These are phyloP conservation scores for Capronia americana DNA, from an alignment of 2,329 filamentous ascomycete species.

Conservation along the genomic window DNA sequence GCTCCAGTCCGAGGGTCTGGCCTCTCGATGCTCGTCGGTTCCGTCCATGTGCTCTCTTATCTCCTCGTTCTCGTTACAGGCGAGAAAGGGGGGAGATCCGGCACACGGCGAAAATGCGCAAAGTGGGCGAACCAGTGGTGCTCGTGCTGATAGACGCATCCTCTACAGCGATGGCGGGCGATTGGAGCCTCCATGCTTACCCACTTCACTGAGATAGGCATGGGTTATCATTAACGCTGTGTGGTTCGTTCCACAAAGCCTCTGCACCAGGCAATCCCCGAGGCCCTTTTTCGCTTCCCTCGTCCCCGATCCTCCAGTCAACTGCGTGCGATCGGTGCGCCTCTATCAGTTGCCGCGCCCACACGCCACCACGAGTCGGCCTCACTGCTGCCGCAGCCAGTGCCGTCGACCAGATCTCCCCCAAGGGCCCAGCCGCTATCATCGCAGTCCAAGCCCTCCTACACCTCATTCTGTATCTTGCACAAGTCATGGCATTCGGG, in stretches of 20 bases:
- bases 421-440: constrained; percentile 8
- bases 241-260: constrained; percentile 2
- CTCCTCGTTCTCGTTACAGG: neutral
- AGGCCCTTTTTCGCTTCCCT: neutral
- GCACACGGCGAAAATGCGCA: constrained; percentile 1
- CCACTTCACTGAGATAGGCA: constrained; percentile 2
- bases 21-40: neutral
- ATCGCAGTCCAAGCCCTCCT: constrained; percentile 4
- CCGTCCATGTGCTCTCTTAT: constrained; percentile 4
- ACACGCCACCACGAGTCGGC: constrained; percentile 1
- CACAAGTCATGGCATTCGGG: constrained; percentile 4
- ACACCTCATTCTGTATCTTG: neutral
- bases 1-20: neutral
- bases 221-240: neutral
- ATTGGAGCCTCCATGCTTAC: constrained; percentile 8
- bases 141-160: neutral
- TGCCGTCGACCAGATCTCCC: neutral
- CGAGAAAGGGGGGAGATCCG: constrained; percentile 3
- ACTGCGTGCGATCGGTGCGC: neutral
- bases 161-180: neutral
- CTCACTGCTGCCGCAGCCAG: neutral
- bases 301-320: neutral
- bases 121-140: constrained; percentile 4
- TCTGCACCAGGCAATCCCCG: constrained; percentile 1
- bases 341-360: constrained; percentile 26